A percentile compares a stretch with the other conserved stretches of the same genome.
phyloP scores from a whole-genome alignment of 129 eudicot genomes.

The Helianthus annuus region HanXRQr2.0-SUNRISE NC_035447.2:79991753-79992252 shows the following conservation, averaged over 20 bases:
- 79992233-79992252: slow-evolving; percentile 56
- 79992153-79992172: slow-evolving; percentile 11
- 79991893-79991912: too few species aligned
- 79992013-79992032: slow-evolving; percentile 45
- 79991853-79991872: too few species aligned
- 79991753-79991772: neutral
- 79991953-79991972: neutral
- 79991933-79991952: too few species aligned
- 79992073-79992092: slow-evolving; percentile 34
- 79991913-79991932: neutral
- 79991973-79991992: slow-evolving; percentile 6
- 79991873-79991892: too few species aligned
- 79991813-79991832: slow-evolving; percentile 17
- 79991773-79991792: slow-evolving; percentile 14
- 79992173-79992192: too few species aligned
- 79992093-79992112: too few species aligned
- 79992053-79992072: slow-evolving; percentile 39
- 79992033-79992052: slow-evolving; percentile 32
- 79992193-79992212: neutral
- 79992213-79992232: slow-evolving; percentile 48
- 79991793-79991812: slow-evolving; percentile 24
- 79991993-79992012: slow-evolving; percentile 13
- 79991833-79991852: neutral
- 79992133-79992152: neutral
- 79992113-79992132: neutral